A percentile compares a stretch with the other conserved stretches of the same genome.
Evolutionary conservation across 2,329 filamentous ascomycete genomes (phyloP).

Genomic region (Metarhizium album): DNA sequence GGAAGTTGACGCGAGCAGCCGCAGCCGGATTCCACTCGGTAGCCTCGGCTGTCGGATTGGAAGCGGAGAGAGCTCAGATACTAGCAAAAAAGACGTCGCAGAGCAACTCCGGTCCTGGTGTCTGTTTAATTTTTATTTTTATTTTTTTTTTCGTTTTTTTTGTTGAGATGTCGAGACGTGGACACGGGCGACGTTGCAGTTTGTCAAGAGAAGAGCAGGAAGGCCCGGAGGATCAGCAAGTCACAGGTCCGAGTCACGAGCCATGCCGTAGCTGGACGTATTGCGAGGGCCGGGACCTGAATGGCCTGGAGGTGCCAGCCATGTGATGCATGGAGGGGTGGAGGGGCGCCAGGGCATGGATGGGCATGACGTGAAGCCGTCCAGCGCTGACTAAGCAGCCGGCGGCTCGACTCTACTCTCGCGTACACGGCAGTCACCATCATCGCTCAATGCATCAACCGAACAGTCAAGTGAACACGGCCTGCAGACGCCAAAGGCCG

Average conservation of each 20-base stretch:
- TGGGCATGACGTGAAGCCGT: conserved; percentile 1
- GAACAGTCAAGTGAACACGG: background rate
- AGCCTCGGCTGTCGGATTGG: background rate
- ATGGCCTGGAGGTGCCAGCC: conserved; percentile 1
- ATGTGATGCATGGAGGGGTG: conserved; percentile 4
- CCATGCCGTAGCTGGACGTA: background rate
- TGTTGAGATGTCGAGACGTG: background rate
- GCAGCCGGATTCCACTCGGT: background rate
- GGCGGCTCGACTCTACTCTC: background rate
- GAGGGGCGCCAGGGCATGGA: background rate
- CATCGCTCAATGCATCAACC: too few species aligned
- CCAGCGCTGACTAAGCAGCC: background rate
- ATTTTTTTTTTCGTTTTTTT: too few species aligned
- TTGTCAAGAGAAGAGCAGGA: background rate
- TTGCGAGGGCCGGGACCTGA: background rate
- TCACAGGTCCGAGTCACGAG: background rate
- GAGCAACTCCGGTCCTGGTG: background rate
- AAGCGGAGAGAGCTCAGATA: background rate
- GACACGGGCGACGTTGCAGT: background rate
- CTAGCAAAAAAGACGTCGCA: background rate
- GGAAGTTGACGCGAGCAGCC: background rate
- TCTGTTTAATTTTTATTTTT: too few species aligned
- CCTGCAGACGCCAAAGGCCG: background rate
- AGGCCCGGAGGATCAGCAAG: background rate
- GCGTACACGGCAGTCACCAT: background rate